Base-by-base conservation (phyloP, 2,329 filamentous ascomycete species). In the Trichoderma endophyticum region DNA sequence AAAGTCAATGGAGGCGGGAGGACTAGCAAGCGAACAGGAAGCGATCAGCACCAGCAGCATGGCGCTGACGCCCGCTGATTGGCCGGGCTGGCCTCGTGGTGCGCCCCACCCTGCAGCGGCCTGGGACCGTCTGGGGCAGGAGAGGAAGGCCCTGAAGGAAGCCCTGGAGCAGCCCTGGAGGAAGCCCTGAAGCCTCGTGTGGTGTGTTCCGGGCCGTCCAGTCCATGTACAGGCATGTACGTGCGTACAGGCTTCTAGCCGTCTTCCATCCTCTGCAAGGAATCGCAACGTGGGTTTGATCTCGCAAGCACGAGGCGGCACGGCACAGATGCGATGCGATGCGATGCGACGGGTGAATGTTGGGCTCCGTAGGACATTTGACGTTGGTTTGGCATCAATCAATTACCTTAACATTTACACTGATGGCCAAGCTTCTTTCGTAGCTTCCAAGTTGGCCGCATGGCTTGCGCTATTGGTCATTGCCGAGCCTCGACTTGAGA, bases 21-120 rank as follows among this genome's bases (percentile, higher is more conserved):
- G 70, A 36, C 62, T 66, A 66, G 51, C 30, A 64, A 32, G 61
- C 69, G 69, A 71, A 71, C 32, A 51, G 62, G 62, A 71, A 71
- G 70, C 70, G 70, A 71, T 71, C 70, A 63, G 59, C 61, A 34
- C 30, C 30, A 66, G 54, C 60, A 65, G 61, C 70, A 72, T 72
- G 70, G 70, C 63, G 70, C 70, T 68, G 63, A 39, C 56, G 30
- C 18, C 56, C 3, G 28, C 56, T 72, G 70, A 72, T 72, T 72
- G 70, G 70, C 32, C 61, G 8, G 5, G 48, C 21, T 3, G 57
- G 57, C 43, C 69, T 64, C 51, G 30, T 57, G 34, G 60, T 34
- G 60, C 51, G 48, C 39, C 43, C 59, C 60, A 65, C 69, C n/a
- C 48, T 28, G 43, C 61, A 60, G 36, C 18, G 54, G 62, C 39